These are phyloP conservation scores for Escallonia herrerae DNA, from an alignment of 129 eudicot species.

Conservation along the genomic window DNA sequence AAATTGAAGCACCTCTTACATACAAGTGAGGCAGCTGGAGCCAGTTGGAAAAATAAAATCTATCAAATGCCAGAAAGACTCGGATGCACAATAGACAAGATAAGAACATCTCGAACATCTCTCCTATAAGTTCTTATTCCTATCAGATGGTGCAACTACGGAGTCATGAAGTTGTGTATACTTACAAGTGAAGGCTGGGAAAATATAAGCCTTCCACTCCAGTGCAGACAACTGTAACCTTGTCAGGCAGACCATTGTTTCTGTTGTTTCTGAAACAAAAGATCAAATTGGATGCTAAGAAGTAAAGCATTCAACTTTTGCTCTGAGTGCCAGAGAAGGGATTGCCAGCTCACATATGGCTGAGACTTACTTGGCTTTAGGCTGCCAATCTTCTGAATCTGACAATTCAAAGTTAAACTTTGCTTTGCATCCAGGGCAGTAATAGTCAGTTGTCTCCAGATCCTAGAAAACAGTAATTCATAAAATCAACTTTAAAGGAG, in stretches of 20 bases:
- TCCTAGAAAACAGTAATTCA: slow-evolving; percentile 33
- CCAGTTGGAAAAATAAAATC: background rate
- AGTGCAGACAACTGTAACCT: slow-evolving; percentile 65
- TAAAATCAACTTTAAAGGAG: slow-evolving; percentile 8
- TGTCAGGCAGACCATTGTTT: slow-evolving; percentile 57
- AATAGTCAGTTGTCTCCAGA: slow-evolving; percentile 61
- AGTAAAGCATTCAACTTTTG: background rate
- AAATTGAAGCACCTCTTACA: too few species aligned
- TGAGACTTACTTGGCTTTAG: slow-evolving; percentile 44
- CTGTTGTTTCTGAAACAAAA: slow-evolving; percentile 30
- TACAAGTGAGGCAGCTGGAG: too few species aligned
- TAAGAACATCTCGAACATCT: too few species aligned
- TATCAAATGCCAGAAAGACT: background rate
- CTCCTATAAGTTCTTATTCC: background rate
- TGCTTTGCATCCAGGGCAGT: slow-evolving; percentile 82
- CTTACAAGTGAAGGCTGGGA: slow-evolving; percentile 94
- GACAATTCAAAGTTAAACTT: slow-evolving; percentile 80
- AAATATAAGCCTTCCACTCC: slow-evolving; percentile 76
- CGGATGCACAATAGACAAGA: too few species aligned
- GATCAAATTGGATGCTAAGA: background rate
- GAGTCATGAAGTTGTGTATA: slow-evolving; percentile 11
- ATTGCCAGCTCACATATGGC: slow-evolving; percentile 6
- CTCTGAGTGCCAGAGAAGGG: background rate
- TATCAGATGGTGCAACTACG: slow-evolving; percentile 5
- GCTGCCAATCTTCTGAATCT: slow-evolving; percentile 60